phyloP scores from a whole-genome alignment of 2,329 filamentous ascomycete species.

The Simplicillium sp. region DNA sequence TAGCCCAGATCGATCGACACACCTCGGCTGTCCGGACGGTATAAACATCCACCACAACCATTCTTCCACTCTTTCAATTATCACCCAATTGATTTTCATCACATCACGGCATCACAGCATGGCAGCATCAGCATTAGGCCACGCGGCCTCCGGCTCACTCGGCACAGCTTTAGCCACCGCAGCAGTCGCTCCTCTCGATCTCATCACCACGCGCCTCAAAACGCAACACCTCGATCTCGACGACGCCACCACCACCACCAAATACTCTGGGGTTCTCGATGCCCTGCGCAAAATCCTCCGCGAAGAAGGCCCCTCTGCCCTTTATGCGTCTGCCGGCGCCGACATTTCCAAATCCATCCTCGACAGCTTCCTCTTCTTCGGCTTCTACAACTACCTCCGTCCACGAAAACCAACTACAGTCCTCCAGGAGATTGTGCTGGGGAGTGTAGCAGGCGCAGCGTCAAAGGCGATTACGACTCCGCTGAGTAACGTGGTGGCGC shows the following conservation, averaged over 20 bases:
- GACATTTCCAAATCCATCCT: constrained; percentile 59
- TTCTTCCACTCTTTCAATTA: too few relatives aligned
- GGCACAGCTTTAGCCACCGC: constrained; percentile 74
- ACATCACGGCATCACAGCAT: too few relatives aligned
- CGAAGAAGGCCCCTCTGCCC: constrained; percentile 62
- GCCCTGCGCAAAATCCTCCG: constrained; percentile 62
- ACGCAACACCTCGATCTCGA: constrained; percentile 55
- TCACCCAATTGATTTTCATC: too few relatives aligned
- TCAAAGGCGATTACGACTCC: constrained; percentile 72
- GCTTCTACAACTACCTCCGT: constrained; percentile 57
- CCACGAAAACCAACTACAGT: constrained; percentile 42
- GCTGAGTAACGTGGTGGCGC: constrained; percentile 70
- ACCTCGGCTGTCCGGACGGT: too few relatives aligned
- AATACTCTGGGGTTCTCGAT: constrained; percentile 59
- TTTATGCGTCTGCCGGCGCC: constrained; percentile 57
- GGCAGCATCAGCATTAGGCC: constrained; percentile 50
- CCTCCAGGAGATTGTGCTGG: constrained; percentile 65
- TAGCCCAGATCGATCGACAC: too few relatives aligned
- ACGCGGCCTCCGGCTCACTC: constrained; percentile 70
- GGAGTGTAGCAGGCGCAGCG: constrained; percentile 63
- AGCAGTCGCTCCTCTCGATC: constrained; percentile 69
- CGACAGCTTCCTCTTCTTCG: constrained; percentile 80
- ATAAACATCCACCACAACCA: too few relatives aligned
- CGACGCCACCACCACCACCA: constrained; percentile 12
- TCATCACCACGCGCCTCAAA: constrained; percentile 75